Evolutionary conservation across 2,329 filamentous ascomycete species (phyloP), one percentile per base, ranked within the genome.

Genomic region (Emericellopsis cladophorae): DNA sequence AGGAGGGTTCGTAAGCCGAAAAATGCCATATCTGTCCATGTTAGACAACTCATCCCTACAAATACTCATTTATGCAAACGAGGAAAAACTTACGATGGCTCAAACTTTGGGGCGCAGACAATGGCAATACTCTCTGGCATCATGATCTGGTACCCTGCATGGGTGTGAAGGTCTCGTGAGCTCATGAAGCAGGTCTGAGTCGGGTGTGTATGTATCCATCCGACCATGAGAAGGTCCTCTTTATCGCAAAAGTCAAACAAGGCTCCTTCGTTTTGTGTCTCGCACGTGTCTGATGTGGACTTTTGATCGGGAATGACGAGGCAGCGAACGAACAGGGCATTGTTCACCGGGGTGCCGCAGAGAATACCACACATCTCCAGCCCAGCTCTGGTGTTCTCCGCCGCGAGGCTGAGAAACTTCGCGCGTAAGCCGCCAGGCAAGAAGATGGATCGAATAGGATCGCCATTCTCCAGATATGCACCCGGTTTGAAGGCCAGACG

Each of bases 131-230:
- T 93, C 67, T 98, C 92, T 1, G 88, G 82, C 62, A 96, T 76
- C 87, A 95, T 95, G 44, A 92, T 80, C 61, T 98, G 92, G 57
- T 95, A 96, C 10, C 88, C 88, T 4, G 81, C 81, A 55, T 95
- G 90, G 0, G 93, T 98, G 56, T 98, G 92, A 49, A 96, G 57
- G 55, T 98, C 92, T 39, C 90, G 72, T 38, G 84, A 92, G 56
- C 87, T 95, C 85, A 98, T 93, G 58, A 98, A 98, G 60, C 92
- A 98, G 0, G 87, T 93, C 63, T 98, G 92, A 0, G 83, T 87
- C 0, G 92, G 92, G 58, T 98, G 92, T 0, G 92, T 98, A 57
- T 98, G 92, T 45, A 98, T 98, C 92, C 92, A 98, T 32, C 90
- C 90, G 5, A 95, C 72, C 40, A 94, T 79, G 59, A 95, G 76